A percentile compares a stretch with the other conserved stretches of the same genome.
phyloP scores from a whole-genome alignment of 2,329 filamentous ascomycete species.

The Aurifilum marmelostoma region DNA sequence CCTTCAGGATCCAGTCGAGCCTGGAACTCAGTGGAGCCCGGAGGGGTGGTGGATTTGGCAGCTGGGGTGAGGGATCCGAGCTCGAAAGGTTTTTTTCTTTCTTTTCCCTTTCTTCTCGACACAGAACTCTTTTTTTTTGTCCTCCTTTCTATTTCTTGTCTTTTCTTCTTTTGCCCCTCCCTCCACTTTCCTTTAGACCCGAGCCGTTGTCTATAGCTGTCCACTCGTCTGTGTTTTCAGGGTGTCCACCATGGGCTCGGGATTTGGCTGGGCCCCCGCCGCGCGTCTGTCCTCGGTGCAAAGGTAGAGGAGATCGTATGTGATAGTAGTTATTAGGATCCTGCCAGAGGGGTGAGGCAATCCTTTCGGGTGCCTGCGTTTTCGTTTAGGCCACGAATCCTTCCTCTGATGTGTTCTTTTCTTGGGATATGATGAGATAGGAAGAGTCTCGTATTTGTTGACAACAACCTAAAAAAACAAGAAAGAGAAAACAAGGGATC shows the following conservation, averaged over 20 bases:
- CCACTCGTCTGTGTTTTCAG: no score
- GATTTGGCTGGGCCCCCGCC: background rate
- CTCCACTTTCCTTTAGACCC: background rate
- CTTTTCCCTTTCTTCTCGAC: background rate
- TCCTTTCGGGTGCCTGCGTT: background rate
- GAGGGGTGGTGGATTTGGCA: background rate
- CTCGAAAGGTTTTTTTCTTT: background rate
- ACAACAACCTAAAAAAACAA: background rate
- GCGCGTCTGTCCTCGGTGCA: background rate
- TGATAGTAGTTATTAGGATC: background rate
- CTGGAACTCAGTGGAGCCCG: background rate
- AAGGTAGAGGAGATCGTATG: no score
- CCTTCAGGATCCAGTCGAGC: conserved; percentile 2
- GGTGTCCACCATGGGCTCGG: background rate
- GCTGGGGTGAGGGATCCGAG: background rate
- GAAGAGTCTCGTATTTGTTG: background rate
- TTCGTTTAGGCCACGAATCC: background rate
- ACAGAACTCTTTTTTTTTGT: conserved; percentile 9
- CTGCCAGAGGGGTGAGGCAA: background rate
- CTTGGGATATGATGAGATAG: background rate
- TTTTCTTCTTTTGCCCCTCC: background rate
- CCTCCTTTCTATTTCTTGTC: background rate
- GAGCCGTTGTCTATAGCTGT: background rate
- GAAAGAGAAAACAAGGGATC: background rate
- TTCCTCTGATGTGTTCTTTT: background rate